phyloP scores from a whole-genome alignment of 352 stramenopile genomes.

The Phytophthora boehmeriae region DNA sequence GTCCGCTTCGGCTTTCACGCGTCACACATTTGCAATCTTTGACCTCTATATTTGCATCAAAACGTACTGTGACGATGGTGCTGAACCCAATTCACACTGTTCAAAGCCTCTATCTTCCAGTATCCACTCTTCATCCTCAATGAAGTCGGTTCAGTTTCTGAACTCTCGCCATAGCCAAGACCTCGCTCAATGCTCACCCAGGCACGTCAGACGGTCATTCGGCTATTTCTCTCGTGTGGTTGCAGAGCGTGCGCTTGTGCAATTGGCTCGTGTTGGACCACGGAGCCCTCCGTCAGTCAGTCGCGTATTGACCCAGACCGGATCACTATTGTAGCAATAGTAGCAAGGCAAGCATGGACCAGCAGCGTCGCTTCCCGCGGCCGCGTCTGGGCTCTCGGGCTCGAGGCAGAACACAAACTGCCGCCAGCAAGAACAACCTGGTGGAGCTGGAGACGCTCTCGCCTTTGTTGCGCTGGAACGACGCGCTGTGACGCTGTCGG shows the following conservation, averaged over 20 bases:
- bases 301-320: slow-evolving; percentile 3
- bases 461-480: slow-evolving; percentile 35
- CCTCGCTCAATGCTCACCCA: neutral
- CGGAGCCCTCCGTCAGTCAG: neutral
- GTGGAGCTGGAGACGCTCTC: slow-evolving; percentile 43
- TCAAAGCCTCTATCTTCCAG: neutral
- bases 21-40: neutral
- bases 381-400: slow-evolving; percentile 13
- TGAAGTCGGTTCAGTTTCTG: slow-evolving; percentile 1
- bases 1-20: neutral
- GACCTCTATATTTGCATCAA: neutral
- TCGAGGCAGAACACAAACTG: slow-evolving; percentile 5
- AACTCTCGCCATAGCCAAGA: neutral
- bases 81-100: neutral
- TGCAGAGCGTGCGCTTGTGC: neutral
- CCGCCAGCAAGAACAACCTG: slow-evolving; percentile 14
- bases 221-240: neutral
- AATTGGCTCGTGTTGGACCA: neutral
- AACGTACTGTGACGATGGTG: neutral
- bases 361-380: slow-evolving; percentile 23
- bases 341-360: slow-evolving; percentile 12
- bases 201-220: neutral
- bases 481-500: slow-evolving; percentile 46
- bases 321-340: neutral
- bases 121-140: neutral